These are phyloP conservation scores for Castanospermum australe DNA, from an alignment of 306 rosid genomes.

Conservation along the genomic window DNA sequence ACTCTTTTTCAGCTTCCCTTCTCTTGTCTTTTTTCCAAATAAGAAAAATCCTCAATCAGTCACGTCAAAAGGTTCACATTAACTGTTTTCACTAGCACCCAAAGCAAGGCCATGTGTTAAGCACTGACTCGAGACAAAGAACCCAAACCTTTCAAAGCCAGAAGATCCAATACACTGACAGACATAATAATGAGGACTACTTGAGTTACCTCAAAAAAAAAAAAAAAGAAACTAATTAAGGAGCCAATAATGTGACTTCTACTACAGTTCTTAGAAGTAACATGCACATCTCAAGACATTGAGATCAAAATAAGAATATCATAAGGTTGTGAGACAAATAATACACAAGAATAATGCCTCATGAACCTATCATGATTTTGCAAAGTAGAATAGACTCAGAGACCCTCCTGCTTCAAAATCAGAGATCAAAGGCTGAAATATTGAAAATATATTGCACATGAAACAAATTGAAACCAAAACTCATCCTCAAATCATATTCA, in stretches of 20 bases:
- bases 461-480: conserved; percentile 4
- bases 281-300: neutral
- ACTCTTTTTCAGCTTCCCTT: neutral
- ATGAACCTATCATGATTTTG: neutral
- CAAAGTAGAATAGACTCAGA: neutral
- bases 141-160: neutral
- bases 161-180: conserved; percentile 18
- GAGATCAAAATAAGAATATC: neutral
- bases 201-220: neutral
- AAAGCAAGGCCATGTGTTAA: neutral
- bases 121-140: neutral
- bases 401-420: neutral
- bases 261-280: neutral
- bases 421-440: neutral
- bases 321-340: neutral
- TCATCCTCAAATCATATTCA: neutral
- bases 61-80: neutral
- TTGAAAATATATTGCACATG: neutral
- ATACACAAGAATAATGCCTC: neutral
- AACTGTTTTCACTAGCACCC: neutral
- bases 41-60: neutral
- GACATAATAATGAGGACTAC: neutral
- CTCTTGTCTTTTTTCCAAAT: neutral
- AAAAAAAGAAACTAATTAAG: neutral
- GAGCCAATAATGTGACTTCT: neutral